Evolutionary conservation across 495 filamentous ascomycete species (phyloP).

Genomic region (Pseudevernia furfuracea): DNA sequence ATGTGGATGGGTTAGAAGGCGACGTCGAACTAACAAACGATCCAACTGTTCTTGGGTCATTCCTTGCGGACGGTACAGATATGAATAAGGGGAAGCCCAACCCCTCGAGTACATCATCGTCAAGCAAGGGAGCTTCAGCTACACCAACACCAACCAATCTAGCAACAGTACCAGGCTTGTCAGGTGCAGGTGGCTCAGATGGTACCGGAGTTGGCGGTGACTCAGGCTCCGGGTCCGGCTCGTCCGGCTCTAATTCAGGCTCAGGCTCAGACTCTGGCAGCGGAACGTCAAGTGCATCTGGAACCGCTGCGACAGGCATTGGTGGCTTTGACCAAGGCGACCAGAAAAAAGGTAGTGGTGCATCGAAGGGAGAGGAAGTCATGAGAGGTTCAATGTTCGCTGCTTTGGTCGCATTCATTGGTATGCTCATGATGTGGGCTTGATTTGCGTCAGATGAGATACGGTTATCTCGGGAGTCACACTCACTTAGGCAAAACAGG

Average conservation of each 20-base stretch:
- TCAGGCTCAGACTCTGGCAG: constrained; percentile 20
- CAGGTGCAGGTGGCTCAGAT: constrained; percentile 34
- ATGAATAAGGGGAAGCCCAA: constrained; percentile 45
- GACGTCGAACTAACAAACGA: constrained; percentile 69
- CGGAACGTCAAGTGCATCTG: constrained; percentile 26
- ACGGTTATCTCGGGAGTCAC: constrained; percentile 17
- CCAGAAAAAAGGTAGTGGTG: constrained; percentile 31
- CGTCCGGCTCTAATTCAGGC: not conserved
- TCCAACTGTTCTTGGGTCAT: constrained; percentile 66
- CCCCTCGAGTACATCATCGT: constrained; percentile 15
- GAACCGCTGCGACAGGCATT: constrained; percentile 25
- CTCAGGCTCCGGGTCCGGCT: constrained; percentile 8
- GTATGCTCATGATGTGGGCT: constrained; percentile 45
- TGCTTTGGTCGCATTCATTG: constrained; percentile 48
- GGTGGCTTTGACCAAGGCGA: constrained; percentile 31
- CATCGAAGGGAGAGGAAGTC: constrained; percentile 38
- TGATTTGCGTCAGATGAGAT: constrained; percentile 6
- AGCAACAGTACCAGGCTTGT: constrained; percentile 36
- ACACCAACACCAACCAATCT: constrained; percentile 31
- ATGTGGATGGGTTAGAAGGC: constrained; percentile 57
- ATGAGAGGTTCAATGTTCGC: constrained; percentile 49
- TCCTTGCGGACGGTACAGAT: constrained; percentile 69
- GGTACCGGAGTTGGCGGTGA: constrained; percentile 18
- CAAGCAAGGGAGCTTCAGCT: constrained; percentile 7
- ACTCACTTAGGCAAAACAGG: constrained; percentile 25